These are phyloP conservation scores for Solanum tacnaense DNA, from an alignment of 257 asterid genomes.

Conservation along the genomic window DNA sequence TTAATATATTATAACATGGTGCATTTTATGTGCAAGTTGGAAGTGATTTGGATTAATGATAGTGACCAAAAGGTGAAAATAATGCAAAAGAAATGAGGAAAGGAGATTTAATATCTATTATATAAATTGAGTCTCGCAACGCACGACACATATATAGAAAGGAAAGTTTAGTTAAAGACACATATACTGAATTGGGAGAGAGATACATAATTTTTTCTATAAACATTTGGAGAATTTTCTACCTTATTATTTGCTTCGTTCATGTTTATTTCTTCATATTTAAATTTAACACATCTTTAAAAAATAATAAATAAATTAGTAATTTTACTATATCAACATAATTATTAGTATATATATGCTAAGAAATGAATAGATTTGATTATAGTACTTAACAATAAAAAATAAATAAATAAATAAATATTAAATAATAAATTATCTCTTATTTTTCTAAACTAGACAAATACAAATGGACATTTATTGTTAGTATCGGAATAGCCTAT, in stretches of 20 bases:
- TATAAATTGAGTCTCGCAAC: fast-evolving
- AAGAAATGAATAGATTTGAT: background rate
- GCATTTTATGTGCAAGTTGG: background rate
- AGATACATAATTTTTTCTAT: background rate
- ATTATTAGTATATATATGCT: too few relatives aligned
- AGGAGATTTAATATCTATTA: background rate
- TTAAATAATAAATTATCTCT: background rate
- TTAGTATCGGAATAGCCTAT: background rate
- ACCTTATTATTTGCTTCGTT: background rate
- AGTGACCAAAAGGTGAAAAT: background rate
- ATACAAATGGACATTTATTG: background rate
- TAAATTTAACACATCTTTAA: too few relatives aligned
- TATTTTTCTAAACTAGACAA: too few relatives aligned
- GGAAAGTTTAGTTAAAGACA: background rate
- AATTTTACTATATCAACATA: background rate
- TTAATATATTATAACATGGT: background rate
- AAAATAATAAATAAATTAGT: too few relatives aligned
- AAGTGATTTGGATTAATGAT: background rate
- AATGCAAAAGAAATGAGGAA: background rate
- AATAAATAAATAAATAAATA: too few relatives aligned
- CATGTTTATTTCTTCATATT: background rate
- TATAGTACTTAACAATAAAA: background rate
- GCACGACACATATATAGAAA: background rate
- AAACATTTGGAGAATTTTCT: background rate
- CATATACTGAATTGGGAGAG: too few relatives aligned